A percentile compares a stretch with the other conserved stretches of the same genome.
Evolutionary conservation across 352 stramenopile genomes (phyloP).

Genomic region (Globisporangium nagaii): DNA sequence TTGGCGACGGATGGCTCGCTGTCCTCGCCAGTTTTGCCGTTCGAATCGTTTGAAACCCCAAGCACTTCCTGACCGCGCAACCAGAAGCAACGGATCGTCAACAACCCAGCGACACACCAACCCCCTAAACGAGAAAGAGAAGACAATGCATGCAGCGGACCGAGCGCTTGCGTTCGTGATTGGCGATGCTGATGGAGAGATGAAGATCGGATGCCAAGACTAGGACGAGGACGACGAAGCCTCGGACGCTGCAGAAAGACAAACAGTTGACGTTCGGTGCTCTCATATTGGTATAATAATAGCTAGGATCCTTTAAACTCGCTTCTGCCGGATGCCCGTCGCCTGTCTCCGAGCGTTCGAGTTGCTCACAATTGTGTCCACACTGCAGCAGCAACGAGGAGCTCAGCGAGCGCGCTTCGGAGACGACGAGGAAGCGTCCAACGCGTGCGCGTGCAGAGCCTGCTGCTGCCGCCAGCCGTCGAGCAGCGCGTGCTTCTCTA

Average conservation of each 20-base stretch:
- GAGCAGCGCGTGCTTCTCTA: conserved; percentile 33
- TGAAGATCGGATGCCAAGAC: conserved; percentile 7
- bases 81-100: background rate
- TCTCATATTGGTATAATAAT: conserved; percentile 29
- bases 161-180: background rate
- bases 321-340: background rate
- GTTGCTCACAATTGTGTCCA: too few relatives aligned
- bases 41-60: conserved; percentile 1
- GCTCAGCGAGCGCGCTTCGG: conserved; percentile 5
- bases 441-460: conserved; percentile 12
- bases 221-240: background rate
- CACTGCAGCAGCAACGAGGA: background rate
- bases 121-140: background rate
- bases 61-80: background rate
- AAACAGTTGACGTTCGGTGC: conserved; percentile 7
- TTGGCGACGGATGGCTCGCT: background rate
- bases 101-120: conserved; percentile 2
- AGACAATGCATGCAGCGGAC: conserved; percentile 5
- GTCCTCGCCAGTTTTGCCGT: conserved; percentile 4
- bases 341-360: background rate
- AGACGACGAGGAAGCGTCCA: background rate
- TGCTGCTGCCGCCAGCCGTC: conserved; percentile 44
- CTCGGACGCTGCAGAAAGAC: conserved; percentile 4
- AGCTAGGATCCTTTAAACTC: conserved; percentile 21
- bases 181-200: conserved; percentile 4